These are phyloP conservation scores for Telfairia occidentalis DNA, from an alignment of 331 rosid species.

Conservation along the genomic window DNA sequence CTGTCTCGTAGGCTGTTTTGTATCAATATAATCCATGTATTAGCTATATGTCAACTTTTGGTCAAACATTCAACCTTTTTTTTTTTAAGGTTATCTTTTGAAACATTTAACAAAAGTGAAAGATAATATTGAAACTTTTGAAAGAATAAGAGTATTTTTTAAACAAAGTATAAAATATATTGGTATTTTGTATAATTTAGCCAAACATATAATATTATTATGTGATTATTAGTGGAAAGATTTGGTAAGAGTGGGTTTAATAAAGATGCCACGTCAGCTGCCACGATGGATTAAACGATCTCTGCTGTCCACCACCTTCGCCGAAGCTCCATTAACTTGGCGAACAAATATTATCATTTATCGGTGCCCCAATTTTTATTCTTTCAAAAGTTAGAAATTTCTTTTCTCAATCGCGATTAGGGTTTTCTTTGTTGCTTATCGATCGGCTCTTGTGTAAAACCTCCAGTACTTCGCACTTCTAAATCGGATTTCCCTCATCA, in stretches of 20 bases:
- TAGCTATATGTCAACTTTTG: no score
- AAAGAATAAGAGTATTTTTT: no score
- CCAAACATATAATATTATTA: background rate
- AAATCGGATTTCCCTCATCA: background rate
- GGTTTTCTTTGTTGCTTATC: slow-evolving; percentile 7
- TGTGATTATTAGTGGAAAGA: background rate
- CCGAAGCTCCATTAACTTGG: background rate
- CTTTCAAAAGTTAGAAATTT: background rate
- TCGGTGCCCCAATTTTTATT: background rate
- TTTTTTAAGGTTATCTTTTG: no score
- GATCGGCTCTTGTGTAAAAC: background rate
- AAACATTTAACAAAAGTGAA: no score
- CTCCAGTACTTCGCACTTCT: background rate
- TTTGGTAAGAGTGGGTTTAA: background rate
- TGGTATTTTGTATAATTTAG: no score
- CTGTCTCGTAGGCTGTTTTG: no score
- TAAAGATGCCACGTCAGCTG: background rate
- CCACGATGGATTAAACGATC: slow-evolving; percentile 4
- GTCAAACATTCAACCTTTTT: no score
- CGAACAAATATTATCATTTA: background rate
- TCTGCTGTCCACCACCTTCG: slow-evolving; percentile 3
- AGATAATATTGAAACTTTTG: no score
- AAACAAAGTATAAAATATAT: no score
- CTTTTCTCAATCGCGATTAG: slow-evolving; percentile 5
- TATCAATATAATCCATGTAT: no score